phyloP scores from a whole-genome alignment of 345 rosid species.

The Litchi chinensis region DNA sequence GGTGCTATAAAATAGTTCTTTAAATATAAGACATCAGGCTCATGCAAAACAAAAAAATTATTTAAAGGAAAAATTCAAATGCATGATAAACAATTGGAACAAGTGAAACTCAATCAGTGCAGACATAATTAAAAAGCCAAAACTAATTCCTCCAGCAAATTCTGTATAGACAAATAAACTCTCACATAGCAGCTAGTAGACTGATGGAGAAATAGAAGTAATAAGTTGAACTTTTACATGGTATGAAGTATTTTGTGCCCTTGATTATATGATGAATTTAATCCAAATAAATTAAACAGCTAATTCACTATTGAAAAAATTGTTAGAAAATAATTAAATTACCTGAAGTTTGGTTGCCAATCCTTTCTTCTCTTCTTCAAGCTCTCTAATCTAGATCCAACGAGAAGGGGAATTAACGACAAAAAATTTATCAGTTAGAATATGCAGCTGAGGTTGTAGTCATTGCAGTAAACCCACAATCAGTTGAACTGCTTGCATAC shows the following conservation, averaged over 20 bases:
- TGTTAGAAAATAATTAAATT: slow-evolving; percentile 30
- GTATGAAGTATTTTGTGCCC: background rate
- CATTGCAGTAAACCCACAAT: slow-evolving; percentile 6
- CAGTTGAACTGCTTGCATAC: slow-evolving; percentile 40
- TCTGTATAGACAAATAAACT: background rate
- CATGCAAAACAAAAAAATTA: background rate
- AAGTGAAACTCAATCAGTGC: background rate
- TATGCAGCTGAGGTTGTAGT: slow-evolving; percentile 12
- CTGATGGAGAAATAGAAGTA: background rate
- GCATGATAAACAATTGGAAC: background rate
- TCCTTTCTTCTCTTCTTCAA: slow-evolving; percentile 98
- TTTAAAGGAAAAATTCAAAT: background rate
- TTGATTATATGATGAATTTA: background rate
- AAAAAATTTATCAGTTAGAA: slow-evolving; percentile 8
- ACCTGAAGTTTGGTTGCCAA: slow-evolving; percentile 94
- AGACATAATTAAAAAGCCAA: background rate
- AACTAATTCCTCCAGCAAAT: background rate
- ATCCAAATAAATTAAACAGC: background rate
- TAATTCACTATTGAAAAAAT: slow-evolving; percentile 8
- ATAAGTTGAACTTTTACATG: background rate
- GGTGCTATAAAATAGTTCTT: background rate
- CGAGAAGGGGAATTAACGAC: slow-evolving; percentile 24
- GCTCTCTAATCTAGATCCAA: slow-evolving; percentile 78
- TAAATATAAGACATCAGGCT: background rate
- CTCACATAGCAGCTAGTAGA: background rate